A percentile compares a stretch with the other conserved stretches of the same genome.
Conservation (phyloP, 495 filamentous ascomycete species). For the Trichoderma virens region DNA sequence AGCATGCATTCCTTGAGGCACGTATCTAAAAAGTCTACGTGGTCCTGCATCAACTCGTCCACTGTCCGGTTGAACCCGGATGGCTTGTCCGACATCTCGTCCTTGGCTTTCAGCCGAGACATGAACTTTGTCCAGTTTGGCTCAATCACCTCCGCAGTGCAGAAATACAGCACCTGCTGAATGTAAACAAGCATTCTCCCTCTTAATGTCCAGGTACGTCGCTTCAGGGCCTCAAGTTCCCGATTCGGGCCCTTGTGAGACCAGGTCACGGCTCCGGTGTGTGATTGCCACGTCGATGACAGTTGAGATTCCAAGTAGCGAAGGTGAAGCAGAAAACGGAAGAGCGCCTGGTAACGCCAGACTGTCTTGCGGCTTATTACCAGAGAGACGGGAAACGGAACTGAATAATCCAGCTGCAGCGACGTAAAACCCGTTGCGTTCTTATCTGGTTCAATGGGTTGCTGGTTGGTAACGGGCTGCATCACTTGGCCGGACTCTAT, state of each 20-base stretch:
- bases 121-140: constrained; percentile 94
- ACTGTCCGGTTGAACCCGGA: constrained; percentile 65
- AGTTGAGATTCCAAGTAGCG: constrained; percentile 83
- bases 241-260: constrained; percentile 66
- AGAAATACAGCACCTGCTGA: constrained; percentile 93
- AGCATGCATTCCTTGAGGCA: constrained; percentile 99
- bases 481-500: constrained; percentile 78
- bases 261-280: constrained; percentile 79
- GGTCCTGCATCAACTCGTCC: constrained; percentile 97
- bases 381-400: constrained; percentile 93
- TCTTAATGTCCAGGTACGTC: constrained; percentile 82
- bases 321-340: constrained; percentile 82
- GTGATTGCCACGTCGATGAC: constrained; percentile 79
- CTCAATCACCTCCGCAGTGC: constrained; percentile 93
- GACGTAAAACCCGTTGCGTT: constrained; percentile 84
- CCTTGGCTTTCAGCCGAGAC: constrained; percentile 61
- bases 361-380: constrained; percentile 95
- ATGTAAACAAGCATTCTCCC: constrained; percentile 95
- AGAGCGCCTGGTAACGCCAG: constrained; percentile 90
- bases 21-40: constrained; percentile 95
- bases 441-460: constrained; percentile 65
- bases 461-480: constrained; percentile 39
- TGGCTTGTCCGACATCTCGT: not conserved
- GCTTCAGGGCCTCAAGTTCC: constrained; percentile 83
- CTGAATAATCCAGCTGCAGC: constrained; percentile 84